Conservation (phyloP, 805 yeast genomes). For the Deakozyma indianensis region DNA sequence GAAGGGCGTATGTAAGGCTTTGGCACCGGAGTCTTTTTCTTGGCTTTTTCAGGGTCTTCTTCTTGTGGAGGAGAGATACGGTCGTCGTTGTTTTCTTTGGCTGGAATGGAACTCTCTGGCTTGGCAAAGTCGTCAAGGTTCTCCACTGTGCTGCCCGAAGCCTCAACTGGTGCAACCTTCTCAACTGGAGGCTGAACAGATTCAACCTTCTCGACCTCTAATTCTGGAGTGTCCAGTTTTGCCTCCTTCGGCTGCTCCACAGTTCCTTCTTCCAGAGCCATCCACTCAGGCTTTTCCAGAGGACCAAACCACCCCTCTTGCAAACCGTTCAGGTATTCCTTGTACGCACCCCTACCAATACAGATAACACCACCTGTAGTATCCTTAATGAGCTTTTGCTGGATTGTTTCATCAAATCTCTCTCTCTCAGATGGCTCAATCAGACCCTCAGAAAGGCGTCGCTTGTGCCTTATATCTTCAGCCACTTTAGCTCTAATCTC, state of each 20-base stretch:
- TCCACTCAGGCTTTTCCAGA: conserved; percentile 35
- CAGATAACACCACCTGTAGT: conserved; percentile 73
- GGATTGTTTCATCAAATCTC: conserved; percentile 19
- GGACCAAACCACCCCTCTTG: conserved; percentile 96
- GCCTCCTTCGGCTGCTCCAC: conserved; percentile 7
- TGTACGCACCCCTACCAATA: conserved; percentile 90
- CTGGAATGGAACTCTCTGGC: conserved; percentile 7
- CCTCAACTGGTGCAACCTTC: conserved; percentile 3
- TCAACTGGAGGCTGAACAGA: background rate
- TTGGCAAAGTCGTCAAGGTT: conserved; percentile 8
- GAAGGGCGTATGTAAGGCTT: conserved; percentile 48
- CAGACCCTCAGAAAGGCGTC: conserved; percentile 29
- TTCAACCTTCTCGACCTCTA: conserved; percentile 1
- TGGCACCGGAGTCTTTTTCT: conserved; percentile 33
- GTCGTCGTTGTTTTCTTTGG: conserved; percentile 1
- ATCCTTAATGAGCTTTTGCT: conserved; percentile 26
- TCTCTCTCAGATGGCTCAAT: conserved; percentile 12
- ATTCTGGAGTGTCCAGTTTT: conserved; percentile 1
- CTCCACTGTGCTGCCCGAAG: conserved; percentile 7
- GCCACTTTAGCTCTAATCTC: conserved; percentile 74
- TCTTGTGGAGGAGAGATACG: conserved; percentile 6
- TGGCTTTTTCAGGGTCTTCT: conserved; percentile 12
- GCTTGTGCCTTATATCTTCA: conserved; percentile 56
- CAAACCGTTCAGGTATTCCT: conserved; percentile 79
- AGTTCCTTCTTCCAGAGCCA: conserved; percentile 5